These are phyloP conservation scores for Curvularia hawaiiensis DNA, from an alignment of 2,329 filamentous ascomycete species.

Conservation along the genomic window DNA sequence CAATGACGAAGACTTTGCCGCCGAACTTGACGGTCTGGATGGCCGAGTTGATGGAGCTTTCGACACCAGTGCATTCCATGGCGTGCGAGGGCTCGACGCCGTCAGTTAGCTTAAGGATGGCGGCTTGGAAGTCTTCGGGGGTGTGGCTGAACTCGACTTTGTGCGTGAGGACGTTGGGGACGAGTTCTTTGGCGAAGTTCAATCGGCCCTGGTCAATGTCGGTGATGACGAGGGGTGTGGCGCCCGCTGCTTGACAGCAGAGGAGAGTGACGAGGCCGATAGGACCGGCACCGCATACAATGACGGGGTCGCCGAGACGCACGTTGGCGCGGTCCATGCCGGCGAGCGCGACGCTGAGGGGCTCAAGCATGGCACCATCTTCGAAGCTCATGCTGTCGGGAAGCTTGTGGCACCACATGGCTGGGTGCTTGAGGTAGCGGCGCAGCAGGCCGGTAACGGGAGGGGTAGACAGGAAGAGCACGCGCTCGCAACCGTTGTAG, in stretches of 20 bases:
- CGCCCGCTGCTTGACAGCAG: constrained; percentile 79
- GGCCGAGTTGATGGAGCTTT: constrained; percentile 82
- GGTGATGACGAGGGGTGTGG: constrained; percentile 89
- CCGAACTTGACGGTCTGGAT: constrained; percentile 94
- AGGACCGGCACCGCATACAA: constrained; percentile 91
- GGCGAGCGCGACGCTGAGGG: constrained; percentile 85
- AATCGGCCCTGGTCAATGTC: constrained; percentile 90
- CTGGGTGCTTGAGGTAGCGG: constrained; percentile 93
- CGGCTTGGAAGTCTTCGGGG: constrained; percentile 72
- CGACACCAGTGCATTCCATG: constrained; percentile 94
- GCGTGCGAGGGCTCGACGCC: constrained; percentile 80
- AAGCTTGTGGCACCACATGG: constrained; percentile 95
- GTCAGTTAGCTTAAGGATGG: constrained; percentile 68
- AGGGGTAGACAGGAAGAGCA: constrained; percentile 88
- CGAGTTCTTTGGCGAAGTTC: constrained; percentile 81
- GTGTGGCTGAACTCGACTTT: constrained; percentile 68
- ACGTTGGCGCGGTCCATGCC: constrained; percentile 84
- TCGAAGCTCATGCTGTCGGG: constrained; percentile 84
- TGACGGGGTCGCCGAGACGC: constrained; percentile 80
- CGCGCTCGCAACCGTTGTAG: constrained; percentile 91
- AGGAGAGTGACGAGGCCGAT: constrained; percentile 90
- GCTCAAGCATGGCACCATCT: constrained; percentile 88
- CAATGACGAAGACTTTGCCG: constrained; percentile 95
- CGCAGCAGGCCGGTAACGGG: constrained; percentile 85
- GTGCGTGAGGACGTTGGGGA: constrained; percentile 79